Evolutionary conservation across 208 protist genomes (phyloP).

Genomic region (Leishmania arabica): DNA sequence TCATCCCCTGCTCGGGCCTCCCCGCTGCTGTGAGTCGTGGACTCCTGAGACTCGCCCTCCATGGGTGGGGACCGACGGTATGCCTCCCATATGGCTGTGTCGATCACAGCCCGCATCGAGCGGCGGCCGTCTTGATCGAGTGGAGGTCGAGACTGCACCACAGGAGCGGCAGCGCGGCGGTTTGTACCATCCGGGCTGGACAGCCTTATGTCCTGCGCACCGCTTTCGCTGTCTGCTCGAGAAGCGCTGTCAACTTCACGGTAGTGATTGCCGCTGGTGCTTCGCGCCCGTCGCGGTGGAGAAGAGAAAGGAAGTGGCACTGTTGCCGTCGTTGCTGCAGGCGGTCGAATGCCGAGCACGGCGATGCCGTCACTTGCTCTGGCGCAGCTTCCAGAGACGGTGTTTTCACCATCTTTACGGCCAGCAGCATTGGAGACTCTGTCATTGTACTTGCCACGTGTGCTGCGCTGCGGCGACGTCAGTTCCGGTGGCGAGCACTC

Average conservation of each 20-base stretch:
- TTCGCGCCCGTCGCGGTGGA: neutral
- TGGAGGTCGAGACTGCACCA: neutral
- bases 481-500: conserved; percentile 9
- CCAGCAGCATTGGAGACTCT: neutral
- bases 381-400: neutral
- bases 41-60: neutral
- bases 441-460: neutral
- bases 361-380: neutral
- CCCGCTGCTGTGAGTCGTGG: neutral
- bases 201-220: neutral
- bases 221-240: no score
- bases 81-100: conserved; percentile 22
- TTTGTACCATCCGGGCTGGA: neutral
- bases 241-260: neutral
- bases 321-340: neutral
- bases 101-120: conserved; percentile 16
- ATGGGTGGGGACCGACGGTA: neutral
- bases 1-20: no score
- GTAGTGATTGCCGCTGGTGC: neutral
- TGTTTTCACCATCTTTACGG: neutral
- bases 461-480: neutral
- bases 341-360: neutral
- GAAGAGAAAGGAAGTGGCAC: conserved; percentile 12
- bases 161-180: neutral
- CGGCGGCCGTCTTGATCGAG: conserved; percentile 5